These are phyloP conservation scores for Cladobotryum protrusum DNA, from an alignment of 2,329 filamentous ascomycete species.

Conservation along the genomic window DNA sequence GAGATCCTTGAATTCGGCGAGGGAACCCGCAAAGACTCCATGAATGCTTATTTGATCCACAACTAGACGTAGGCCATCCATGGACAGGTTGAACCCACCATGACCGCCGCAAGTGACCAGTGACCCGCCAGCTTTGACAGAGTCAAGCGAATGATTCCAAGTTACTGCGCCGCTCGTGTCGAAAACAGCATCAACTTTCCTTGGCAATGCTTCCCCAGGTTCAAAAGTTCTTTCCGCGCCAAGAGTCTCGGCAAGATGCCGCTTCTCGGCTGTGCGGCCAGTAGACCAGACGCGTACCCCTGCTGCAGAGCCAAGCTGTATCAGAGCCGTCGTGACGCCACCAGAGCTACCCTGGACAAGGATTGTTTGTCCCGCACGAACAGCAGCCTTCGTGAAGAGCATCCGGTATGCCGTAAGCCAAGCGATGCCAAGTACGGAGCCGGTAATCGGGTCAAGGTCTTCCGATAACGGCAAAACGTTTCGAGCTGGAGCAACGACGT, in stretches of 20 bases:
- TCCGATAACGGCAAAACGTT: background rate
- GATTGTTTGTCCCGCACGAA: conserved; percentile 6
- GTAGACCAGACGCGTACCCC: conserved; percentile 6
- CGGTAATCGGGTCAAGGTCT: background rate
- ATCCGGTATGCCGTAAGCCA: conserved; percentile 8
- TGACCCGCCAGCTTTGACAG: conserved; percentile 1
- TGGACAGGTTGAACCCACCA: conserved; percentile 5
- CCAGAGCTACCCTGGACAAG: conserved; percentile 8
- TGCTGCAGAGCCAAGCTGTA: conserved; percentile 5
- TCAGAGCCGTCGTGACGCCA: conserved; percentile 6
- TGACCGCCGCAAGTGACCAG: conserved; percentile 3
- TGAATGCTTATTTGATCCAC: conserved; percentile 4
- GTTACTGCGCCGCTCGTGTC: conserved; percentile 7
- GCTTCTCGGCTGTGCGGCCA: conserved; percentile 2
- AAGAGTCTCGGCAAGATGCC: conserved; percentile 1
- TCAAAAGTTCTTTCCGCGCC: conserved; percentile 4
- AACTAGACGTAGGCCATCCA: conserved; percentile 3
- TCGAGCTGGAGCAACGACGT: background rate
- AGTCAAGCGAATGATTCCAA: conserved; percentile 6
- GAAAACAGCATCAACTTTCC: conserved; percentile 6
- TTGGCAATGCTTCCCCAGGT: background rate
- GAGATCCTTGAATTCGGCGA: conserved; percentile 3
- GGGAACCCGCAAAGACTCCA: conserved; percentile 5
- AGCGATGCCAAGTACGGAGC: conserved; percentile 2
- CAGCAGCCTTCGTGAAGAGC: conserved; percentile 5